A percentile compares a stretch with the other conserved stretches of the same genome.
Evolutionary conservation across 2,329 filamentous ascomycete genomes (phyloP).

Genomic region (Chrysosporium queenslandicum): DNA sequence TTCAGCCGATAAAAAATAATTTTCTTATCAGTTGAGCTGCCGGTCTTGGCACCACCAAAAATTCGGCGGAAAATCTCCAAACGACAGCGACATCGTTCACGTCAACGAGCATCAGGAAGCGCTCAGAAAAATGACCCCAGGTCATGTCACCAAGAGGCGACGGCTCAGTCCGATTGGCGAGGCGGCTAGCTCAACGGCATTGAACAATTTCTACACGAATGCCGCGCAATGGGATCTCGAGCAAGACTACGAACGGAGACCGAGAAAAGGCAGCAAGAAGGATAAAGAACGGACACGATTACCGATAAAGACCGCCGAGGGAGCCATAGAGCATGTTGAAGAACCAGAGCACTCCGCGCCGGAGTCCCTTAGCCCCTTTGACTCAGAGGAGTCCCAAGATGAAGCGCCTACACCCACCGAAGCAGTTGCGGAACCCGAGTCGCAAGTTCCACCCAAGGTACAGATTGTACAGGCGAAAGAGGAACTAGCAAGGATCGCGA

Average conservation of each 20-base stretch:
- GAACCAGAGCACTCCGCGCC: conserved; percentile 36
- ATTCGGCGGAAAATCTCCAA: conserved; percentile 2
- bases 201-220: conserved; percentile 56
- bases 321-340: conserved; percentile 54
- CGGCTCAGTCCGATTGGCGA: conserved; percentile 40
- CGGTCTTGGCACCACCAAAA: conserved; percentile 9
- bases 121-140: conserved; percentile 31
- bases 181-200: conserved; percentile 23
- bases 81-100: neutral
- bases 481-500: conserved; percentile 74
- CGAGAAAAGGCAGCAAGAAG: conserved; percentile 69
- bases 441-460: conserved; percentile 61
- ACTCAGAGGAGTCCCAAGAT: conserved; percentile 47
- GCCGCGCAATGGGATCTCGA: conserved; percentile 83
- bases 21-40: conserved; percentile 7
- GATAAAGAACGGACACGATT: conserved; percentile 63
- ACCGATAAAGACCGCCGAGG: conserved; percentile 78
- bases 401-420: conserved; percentile 41
- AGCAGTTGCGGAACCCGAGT: conserved; percentile 45
- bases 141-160: conserved; percentile 41
- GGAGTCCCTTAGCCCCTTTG: conserved; percentile 56
- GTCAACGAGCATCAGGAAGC: neutral
- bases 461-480: conserved; percentile 84
- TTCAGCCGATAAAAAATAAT: neutral
- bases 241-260: conserved; percentile 75